Conservation (phyloP, 179 eudicot genomes). For the Amaranthus tricolor region DNA sequence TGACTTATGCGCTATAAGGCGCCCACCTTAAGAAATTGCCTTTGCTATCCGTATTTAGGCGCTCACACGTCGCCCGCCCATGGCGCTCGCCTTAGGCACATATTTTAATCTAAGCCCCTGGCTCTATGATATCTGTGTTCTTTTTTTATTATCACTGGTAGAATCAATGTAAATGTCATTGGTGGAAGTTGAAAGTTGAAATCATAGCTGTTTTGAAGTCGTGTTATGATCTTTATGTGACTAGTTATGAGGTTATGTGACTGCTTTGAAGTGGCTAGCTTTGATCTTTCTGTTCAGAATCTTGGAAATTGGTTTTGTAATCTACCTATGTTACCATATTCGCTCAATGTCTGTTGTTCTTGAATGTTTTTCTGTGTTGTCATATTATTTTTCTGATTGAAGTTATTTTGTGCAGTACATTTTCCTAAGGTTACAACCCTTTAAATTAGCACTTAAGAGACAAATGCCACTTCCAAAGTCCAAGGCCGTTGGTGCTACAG, state of each 20-base stretch:
- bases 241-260: background rate
- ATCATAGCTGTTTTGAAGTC: background rate
- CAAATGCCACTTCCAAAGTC: slow-evolving; percentile 56
- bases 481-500: slow-evolving; percentile 37
- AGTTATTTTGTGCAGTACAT: slow-evolving; percentile 8
- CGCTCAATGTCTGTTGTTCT: background rate
- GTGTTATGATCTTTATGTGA: background rate
- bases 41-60: too few relatives aligned
- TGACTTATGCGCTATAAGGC: too few relatives aligned
- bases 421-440: slow-evolving; percentile 9
- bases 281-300: slow-evolving; percentile 1
- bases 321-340: background rate
- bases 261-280: background rate
- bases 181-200: background rate
- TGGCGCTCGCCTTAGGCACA: too few relatives aligned
- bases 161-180: background rate
- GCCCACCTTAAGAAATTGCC: too few relatives aligned
- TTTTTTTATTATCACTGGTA: too few relatives aligned
- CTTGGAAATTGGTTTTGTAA: background rate
- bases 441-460: slow-evolving; percentile 20
- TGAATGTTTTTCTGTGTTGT: background rate
- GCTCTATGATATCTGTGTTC: background rate
- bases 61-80: too few relatives aligned
- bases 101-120: background rate
- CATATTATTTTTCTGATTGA: slow-evolving; percentile 15